Conservation (phyloP, 495 filamentous ascomycete species). For the Xylaria longipes region DNA sequence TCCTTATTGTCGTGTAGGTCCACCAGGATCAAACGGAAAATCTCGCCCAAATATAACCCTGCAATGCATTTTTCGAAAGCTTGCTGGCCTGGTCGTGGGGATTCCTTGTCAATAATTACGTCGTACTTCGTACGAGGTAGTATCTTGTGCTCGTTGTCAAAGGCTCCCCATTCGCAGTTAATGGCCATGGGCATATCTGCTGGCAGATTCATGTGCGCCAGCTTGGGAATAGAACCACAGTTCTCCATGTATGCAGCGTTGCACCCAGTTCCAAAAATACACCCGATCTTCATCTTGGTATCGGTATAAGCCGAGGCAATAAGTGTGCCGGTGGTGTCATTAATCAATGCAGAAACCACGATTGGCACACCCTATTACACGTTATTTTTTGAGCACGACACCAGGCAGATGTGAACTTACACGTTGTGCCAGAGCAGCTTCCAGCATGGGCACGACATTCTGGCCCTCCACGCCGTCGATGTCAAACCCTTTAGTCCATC, state of each 20-base stretch:
- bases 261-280: constrained; percentile 98
- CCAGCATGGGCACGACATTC: constrained; percentile 93
- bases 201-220: constrained; percentile 91
- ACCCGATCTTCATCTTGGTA: constrained; percentile 87
- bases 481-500: constrained; percentile 99
- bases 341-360: constrained; percentile 91
- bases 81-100: constrained; percentile 93
- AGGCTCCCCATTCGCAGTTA: constrained; percentile 99
- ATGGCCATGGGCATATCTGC: constrained; percentile 92
- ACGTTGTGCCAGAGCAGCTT: constrained; percentile 78
- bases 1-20: constrained; percentile 82
- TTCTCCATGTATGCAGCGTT: constrained; percentile 99
- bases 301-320: constrained; percentile 98
- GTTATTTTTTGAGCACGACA: constrained; percentile 25
- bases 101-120: constrained; percentile 86
- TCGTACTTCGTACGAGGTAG: constrained; percentile 89
- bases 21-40: constrained; percentile 88
- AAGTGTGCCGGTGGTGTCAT: constrained; percentile 99
- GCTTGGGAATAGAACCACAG: constrained; percentile 88
- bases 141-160: constrained; percentile 95
- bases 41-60: constrained; percentile 91
- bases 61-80: constrained; percentile 99
- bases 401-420: constrained; percentile 53
- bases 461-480: constrained; percentile 94
- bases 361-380: constrained; percentile 78